These are phyloP conservation scores for Chytriomyces hyalinus DNA, from an alignment of 192 early-diverging fungal species.

Conservation along the genomic window DNA sequence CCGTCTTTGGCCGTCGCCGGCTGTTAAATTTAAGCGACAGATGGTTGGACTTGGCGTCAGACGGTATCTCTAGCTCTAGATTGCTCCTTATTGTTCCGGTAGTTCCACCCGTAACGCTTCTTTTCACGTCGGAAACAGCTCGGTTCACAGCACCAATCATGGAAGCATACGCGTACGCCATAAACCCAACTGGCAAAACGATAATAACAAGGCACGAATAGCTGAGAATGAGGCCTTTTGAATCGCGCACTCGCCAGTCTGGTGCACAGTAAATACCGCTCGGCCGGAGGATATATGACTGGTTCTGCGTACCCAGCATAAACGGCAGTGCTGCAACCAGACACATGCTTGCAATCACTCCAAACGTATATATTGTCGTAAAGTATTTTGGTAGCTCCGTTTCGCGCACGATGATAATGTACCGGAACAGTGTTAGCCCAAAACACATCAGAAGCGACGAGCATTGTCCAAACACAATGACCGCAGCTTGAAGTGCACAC, in stretches of 20 bases:
- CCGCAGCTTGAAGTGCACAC: background rate
- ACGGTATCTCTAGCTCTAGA: too few relatives aligned
- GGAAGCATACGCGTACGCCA: constrained; percentile 6
- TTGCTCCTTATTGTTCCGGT: too few relatives aligned
- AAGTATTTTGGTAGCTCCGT: background rate
- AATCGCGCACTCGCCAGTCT: background rate
- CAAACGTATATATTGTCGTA: background rate
- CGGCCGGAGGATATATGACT: background rate
- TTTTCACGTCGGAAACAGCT: too few relatives aligned
- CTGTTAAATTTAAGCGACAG: too few relatives aligned
- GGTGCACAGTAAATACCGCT: background rate
- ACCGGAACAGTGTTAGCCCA: background rate
- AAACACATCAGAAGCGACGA: background rate
- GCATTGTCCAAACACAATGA: background rate
- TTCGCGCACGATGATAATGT: background rate
- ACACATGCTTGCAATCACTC: background rate
- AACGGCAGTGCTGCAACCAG: background rate
- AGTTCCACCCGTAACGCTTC: too few relatives aligned
- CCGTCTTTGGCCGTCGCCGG: background rate
- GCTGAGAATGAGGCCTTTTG: background rate
- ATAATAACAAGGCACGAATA: background rate
- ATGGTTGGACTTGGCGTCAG: background rate
- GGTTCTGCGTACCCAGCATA: background rate
- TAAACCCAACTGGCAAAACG: background rate
- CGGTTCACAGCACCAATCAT: background rate